These are phyloP conservation scores for Colletotrichum sp. DNA, from an alignment of 2,329 filamentous ascomycete genomes.

Conservation along the genomic window DNA sequence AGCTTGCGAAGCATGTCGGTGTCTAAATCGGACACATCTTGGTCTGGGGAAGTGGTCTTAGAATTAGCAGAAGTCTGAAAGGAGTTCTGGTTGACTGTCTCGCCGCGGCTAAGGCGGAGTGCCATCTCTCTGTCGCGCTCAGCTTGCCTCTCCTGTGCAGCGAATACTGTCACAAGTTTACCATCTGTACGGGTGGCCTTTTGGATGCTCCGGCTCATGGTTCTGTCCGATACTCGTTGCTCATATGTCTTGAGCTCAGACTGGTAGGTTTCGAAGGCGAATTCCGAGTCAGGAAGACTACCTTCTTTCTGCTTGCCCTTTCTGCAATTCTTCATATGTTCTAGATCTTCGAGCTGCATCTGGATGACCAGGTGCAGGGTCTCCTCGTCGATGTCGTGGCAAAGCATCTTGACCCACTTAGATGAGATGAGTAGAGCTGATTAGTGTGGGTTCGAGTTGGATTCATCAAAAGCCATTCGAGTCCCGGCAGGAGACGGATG, in stretches of 20 bases:
- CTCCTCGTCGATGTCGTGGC: not conserved
- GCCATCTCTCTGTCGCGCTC: not conserved
- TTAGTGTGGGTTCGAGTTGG: not conserved
- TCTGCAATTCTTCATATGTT: not conserved
- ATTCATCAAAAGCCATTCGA: not conserved
- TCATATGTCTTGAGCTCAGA: conserved; percentile 14
- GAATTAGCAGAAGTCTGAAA: not conserved
- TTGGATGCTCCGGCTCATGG: conserved; percentile 23
- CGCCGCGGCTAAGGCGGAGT: not conserved
- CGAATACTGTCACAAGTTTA: not conserved
- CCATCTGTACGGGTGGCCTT: conserved; percentile 27
- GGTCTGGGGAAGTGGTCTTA: not conserved
- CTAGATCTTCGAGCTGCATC: conserved; percentile 23
- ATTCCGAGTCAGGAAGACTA: conserved; percentile 7
- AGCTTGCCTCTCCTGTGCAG: not conserved
- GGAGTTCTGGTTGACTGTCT: not conserved
- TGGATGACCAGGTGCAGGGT: conserved; percentile 22
- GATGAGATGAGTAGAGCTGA: conserved; percentile 19
- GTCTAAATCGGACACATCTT: not conserved
- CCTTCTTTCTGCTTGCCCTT: conserved; percentile 20
- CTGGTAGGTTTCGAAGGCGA: conserved; percentile 15
- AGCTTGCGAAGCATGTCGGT: not conserved
- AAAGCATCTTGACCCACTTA: conserved; percentile 19
- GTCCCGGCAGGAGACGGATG: not conserved
- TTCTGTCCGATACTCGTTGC: conserved; percentile 4